These are phyloP conservation scores for Lepidium aucheri DNA, from an alignment of 345 rosid genomes.

Conservation along the genomic window DNA sequence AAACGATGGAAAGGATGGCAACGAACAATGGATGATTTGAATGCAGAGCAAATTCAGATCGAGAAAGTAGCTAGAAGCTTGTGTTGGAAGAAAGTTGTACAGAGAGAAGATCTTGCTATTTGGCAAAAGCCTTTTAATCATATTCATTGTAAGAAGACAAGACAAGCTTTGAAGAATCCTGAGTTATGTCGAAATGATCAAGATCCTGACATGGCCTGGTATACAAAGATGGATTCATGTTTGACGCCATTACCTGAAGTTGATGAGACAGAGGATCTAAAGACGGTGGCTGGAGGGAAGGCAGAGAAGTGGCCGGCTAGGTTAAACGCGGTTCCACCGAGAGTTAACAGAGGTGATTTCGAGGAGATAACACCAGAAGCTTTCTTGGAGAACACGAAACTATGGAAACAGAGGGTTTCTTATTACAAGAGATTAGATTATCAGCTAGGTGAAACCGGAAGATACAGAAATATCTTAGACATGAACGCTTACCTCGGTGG, in stretches of 20 bases:
- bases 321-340: slow-evolving; percentile 63
- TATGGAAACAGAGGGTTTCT: slow-evolving; percentile 65
- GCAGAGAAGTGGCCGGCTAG: slow-evolving; percentile 78
- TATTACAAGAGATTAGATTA: slow-evolving; percentile 62
- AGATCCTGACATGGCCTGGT: slow-evolving; percentile 86
- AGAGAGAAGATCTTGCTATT: slow-evolving; percentile 61
- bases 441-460: slow-evolving; percentile 58
- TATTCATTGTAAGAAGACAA: slow-evolving; percentile 48
- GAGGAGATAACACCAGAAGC: slow-evolving; percentile 43
- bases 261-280: slow-evolving; percentile 32
- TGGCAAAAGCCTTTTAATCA: slow-evolving; percentile 93
- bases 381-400: slow-evolving; percentile 44
- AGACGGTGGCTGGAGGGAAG: slow-evolving; percentile 64
- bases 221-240: slow-evolving; percentile 76
- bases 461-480: slow-evolving; percentile 82
- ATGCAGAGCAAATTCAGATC: slow-evolving; percentile 49
- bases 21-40: slow-evolving; percentile 50
- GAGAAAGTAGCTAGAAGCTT: slow-evolving; percentile 56
- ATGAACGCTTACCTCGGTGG: slow-evolving; percentile 83
- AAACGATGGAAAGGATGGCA: slow-evolving; percentile 78
- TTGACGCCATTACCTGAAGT: slow-evolving; percentile 78
- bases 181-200: slow-evolving; percentile 57
- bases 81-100: slow-evolving; percentile 79
- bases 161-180: slow-evolving; percentile 50
- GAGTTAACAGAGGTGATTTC: slow-evolving; percentile 50